Evolutionary conservation across 306 rosid genomes (phyloP), one percentile per base, ranked within the genome.

Genomic region (Pyrus pyrifolia): DNA sequence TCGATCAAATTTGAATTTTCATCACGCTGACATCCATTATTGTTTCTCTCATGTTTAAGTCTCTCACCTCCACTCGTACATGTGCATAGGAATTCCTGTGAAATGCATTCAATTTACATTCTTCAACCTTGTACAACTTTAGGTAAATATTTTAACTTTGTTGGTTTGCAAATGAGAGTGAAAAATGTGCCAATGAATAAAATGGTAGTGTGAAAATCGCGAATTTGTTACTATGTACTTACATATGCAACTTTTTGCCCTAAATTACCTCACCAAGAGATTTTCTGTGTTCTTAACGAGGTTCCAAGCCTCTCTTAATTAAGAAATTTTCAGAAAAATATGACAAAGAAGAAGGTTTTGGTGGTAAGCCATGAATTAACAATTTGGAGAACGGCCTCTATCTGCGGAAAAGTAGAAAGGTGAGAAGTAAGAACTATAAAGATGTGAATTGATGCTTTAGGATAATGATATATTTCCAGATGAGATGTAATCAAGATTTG

Each of bases 351-450:
- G 18, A 74, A 4, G 3, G 18, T 8, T 18, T 11, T 66, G 65
- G 76, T 66, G 76, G 81, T 21, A 30, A 53, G 80, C 73, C 35
- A 46, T 2, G 21, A 49, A 15, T 49, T 49, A 71, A 70, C 55
- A 73, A 68, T 79, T 83, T 70, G 86, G 79, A 76, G 76, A 79
- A 44, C 55, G 80, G 78, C 72, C 21, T 79, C 60, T 67, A 60
- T 84, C 73, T 76, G 72, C 61, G 53, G 63, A 76, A 79, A 79
- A 72, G 29, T n/a, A 57, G 69, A 33, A 11, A 66, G 5, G 70
- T 8, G 67, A 21, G 49, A 79, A 88, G 86, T 79, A 71, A 71
- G 70, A 85, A 75, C 86, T 76, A 81, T 8, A 79, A 75, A 80
- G 85, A 80, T 77, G 82, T 81, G 44, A 23, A 14, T 25, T 81